Evolutionary conservation across 345 rosid species (phyloP).

Genomic region (Populus tremula): DNA sequence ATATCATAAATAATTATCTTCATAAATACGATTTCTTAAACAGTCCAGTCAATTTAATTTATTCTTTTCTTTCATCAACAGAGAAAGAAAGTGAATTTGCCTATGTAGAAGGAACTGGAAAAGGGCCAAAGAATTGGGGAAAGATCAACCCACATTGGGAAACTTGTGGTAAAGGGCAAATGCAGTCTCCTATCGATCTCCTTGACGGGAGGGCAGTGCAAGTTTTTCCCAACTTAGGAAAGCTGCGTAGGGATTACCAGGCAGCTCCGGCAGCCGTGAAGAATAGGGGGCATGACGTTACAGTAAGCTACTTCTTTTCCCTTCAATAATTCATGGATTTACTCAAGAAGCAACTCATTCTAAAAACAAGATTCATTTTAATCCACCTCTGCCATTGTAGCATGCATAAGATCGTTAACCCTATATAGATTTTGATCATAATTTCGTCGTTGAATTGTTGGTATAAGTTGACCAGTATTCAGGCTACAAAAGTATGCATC

Average conservation of each 20-base stretch:
- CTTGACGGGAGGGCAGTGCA: slow-evolving; percentile 20
- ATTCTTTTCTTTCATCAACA: slow-evolving; percentile 8
- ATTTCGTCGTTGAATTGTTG: not conserved
- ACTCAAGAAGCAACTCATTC: not conserved
- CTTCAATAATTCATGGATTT: not conserved
- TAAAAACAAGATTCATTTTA: not conserved
- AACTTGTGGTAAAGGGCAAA: slow-evolving; percentile 46
- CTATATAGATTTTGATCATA: not conserved
- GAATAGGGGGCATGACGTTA: slow-evolving; percentile 67
- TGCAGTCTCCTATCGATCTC: slow-evolving; percentile 73
- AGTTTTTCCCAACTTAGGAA: slow-evolving; percentile 25
- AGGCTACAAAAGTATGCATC: not conserved
- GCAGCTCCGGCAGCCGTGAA: slow-evolving; percentile 52
- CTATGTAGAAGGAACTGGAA: slow-evolving; percentile 34
- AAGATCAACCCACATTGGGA: slow-evolving; percentile 46
- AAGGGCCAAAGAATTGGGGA: slow-evolving; percentile 57
- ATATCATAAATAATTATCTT: not conserved
- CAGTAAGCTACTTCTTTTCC: slow-evolving; percentile 25
- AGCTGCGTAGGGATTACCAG: slow-evolving; percentile 43
- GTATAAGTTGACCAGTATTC: not conserved
- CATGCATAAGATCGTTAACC: not conserved
- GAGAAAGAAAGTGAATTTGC: slow-evolving; percentile 43
- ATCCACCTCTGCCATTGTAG: not conserved
- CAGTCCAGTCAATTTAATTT: not conserved
- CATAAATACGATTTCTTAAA: not conserved